phyloP scores from a whole-genome alignment of 176 grass and related monocot genomes.

The Otatea glauca region DNA sequence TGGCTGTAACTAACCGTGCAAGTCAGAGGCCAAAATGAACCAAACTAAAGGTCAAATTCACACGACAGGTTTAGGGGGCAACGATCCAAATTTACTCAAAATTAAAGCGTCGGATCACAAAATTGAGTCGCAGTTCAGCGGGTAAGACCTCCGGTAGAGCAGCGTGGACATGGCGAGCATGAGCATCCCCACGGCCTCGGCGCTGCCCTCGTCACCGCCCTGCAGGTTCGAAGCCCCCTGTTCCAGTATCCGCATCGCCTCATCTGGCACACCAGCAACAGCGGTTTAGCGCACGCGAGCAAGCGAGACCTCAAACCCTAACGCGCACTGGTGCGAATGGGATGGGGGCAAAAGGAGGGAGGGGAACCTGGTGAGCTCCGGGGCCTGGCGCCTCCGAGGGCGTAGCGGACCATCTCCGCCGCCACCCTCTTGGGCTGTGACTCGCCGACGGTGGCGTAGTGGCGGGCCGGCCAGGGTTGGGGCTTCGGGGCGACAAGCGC shows the following conservation, averaged over 20 bases:
- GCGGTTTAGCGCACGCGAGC: background rate
- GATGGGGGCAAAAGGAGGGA: background rate
- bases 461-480: background rate
- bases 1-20: too few relatives aligned
- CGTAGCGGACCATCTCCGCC: conserved; percentile 82
- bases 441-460: conserved; percentile 10
- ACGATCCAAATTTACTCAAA: background rate
- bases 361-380: conserved; percentile 65
- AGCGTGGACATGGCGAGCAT: conserved; percentile 86
- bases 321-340: background rate
- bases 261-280: conserved; percentile 52
- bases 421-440: conserved; percentile 64
- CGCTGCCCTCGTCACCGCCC: conserved; percentile 35
- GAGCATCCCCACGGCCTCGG: conserved; percentile 65
- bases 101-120: conserved; percentile 10
- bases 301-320: background rate
- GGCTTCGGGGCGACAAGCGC: background rate
- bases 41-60: background rate
- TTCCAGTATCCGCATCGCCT: conserved; percentile 90
- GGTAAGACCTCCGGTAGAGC: conserved; percentile 70
- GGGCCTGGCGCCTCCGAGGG: conserved; percentile 55
- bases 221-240: conserved; percentile 49
- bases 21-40: background rate
- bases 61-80: background rate
- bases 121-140: conserved; percentile 7